phyloP scores from a whole-genome alignment of 306 rosid species.

The Ormosia semicastrata region DNA sequence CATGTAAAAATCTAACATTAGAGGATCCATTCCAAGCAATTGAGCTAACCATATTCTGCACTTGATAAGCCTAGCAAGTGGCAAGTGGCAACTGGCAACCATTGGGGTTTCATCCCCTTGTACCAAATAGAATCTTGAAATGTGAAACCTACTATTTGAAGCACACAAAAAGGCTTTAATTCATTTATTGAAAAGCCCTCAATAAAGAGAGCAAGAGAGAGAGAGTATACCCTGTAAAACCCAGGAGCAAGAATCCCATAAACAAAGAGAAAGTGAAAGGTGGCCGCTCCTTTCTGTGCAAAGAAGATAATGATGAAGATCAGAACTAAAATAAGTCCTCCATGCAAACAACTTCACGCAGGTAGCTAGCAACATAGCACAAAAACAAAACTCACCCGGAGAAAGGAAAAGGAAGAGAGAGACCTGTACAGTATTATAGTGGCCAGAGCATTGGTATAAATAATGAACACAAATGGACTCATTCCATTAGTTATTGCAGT shows the following conservation, averaged over 20 bases:
- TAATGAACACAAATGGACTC: constrained; percentile 71
- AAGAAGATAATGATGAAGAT: neutral
- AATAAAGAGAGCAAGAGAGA: neutral
- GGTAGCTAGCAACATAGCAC: neutral
- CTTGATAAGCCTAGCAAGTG: neutral
- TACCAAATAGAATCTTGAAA: neutral
- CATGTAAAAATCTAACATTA: neutral
- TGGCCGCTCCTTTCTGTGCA: constrained; percentile 48
- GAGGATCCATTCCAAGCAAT: neutral
- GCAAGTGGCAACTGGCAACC: too few species aligned
- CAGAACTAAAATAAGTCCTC: neutral
- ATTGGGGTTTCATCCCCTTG: neutral
- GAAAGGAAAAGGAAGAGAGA: neutral
- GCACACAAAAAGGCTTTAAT: neutral
- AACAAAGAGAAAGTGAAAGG: constrained; percentile 55
- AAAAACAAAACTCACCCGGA: neutral
- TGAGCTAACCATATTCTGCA: neutral
- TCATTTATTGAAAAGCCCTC: neutral
- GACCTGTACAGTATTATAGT: constrained; percentile 55
- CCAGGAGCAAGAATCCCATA: constrained; percentile 58
- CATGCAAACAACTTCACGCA: constrained; percentile 12
- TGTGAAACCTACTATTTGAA: neutral
- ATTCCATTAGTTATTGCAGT: constrained; percentile 61
- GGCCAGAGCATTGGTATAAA: constrained; percentile 58
- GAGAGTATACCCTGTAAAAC: constrained; percentile 66